Base-by-base conservation (phyloP, 345 rosid species). In the Brassica juncea region DNA sequence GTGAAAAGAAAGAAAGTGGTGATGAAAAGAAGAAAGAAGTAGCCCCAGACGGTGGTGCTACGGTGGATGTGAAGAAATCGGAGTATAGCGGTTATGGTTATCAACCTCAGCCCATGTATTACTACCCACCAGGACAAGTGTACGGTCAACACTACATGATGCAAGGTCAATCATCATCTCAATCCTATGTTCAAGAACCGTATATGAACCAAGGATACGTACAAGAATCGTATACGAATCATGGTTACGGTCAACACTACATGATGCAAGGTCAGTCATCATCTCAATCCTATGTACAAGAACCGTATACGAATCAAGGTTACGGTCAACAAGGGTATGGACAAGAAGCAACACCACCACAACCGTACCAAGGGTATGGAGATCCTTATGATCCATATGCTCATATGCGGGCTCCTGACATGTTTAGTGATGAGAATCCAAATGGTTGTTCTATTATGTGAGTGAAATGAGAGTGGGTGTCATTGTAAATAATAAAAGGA, bases 391-490 rank as follows among this genome's bases (percentile, higher is more conserved):
- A 84, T 55, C 89, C 83, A 21, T 61, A 80, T 9, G 83, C 75
- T 6, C 82, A 67, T 3, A 4, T 69, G 66, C 84, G 85, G 23
- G 87, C 92, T 25, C 94, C 97, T 3, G 88, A 89, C 81, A 83
- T 94, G 88, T 92, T 94, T 71, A 92, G 97, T 55, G 98, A 94
- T 67, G 98, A 94, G 88, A 92, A 94, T 82, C 98, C 97, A 3
- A 88, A 94, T 52, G 89, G 90, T 0, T 94, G 98, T 63, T 87
- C 89, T 42, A 44, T 94, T 9, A 92, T 94, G 94, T 91, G 82
- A 93, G n/a, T 10, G 0, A 28, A 21, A 49, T 0, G 0, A 1
- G 4, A 15, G 61, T 8, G 39, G 68, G 70, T 12, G 44, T 37
- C 3, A 47, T 49, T 49, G 55, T 49, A 49, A 14, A 49, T 49